Conservation (phyloP, 2,329 filamentous ascomycete species). For the Rhynchosporium graminicola region DNA sequence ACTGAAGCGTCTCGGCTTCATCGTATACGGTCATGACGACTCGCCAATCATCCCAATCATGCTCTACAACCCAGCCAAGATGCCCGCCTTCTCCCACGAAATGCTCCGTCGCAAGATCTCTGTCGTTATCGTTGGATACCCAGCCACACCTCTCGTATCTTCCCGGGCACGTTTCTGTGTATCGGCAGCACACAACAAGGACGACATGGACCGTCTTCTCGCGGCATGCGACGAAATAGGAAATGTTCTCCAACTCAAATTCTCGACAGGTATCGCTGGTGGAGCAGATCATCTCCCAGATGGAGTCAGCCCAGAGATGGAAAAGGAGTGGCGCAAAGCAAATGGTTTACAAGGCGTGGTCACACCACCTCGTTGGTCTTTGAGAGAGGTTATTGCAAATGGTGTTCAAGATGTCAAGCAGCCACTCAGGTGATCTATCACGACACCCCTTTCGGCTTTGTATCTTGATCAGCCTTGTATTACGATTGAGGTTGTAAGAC, state of each 20-base stretch:
- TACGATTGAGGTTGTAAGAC: neutral
- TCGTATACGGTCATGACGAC: conserved; percentile 96
- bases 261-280: conserved; percentile 92
- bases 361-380: conserved; percentile 64
- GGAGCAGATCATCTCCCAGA: conserved; percentile 77
- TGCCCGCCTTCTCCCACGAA: conserved; percentile 96
- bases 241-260: conserved; percentile 90
- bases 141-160: conserved; percentile 91
- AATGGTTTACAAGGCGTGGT: conserved; percentile 53
- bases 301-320: conserved; percentile 69
- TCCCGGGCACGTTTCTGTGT: conserved; percentile 96
- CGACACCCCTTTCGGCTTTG: neutral
- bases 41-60: conserved; percentile 94
- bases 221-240: conserved; percentile 90
- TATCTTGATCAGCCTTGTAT: neutral
- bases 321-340: conserved; percentile 64
- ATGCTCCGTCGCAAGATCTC: conserved; percentile 98
- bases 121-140: conserved; percentile 95
- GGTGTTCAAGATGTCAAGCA: conserved; percentile 69
- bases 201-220: conserved; percentile 89
- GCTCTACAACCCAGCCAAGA: conserved; percentile 98
- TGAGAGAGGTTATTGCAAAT: conserved; percentile 71
- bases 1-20: conserved; percentile 93
- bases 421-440: conserved; percentile 53
- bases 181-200: conserved; percentile 95